A percentile compares a stretch with the other conserved stretches of the same genome.
phyloP scores from a whole-genome alignment of 2,329 filamentous ascomycete species.

The Xylariales sp. region DNA sequence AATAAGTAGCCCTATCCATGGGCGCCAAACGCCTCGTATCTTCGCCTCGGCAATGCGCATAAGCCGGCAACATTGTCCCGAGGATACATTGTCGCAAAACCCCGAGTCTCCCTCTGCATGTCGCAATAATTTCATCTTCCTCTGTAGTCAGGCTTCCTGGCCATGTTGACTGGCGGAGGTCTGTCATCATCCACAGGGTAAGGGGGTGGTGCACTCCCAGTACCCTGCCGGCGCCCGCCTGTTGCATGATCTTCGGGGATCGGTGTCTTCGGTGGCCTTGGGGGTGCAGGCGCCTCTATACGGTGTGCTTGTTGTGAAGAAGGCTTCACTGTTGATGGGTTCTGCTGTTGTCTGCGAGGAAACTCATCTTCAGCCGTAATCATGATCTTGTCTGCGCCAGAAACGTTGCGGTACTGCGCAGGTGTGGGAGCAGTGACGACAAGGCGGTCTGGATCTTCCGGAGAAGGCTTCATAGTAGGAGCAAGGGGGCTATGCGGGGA shows the following conservation, averaged over 20 bases:
- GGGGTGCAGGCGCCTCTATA: conserved; percentile 65
- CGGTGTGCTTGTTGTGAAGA: conserved; percentile 30
- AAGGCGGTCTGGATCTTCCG: conserved; percentile 48
- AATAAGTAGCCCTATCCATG: not conserved
- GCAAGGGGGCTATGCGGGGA: conserved; percentile 16
- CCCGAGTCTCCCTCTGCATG: too few species aligned
- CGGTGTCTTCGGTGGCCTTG: conserved; percentile 73
- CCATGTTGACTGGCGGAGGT: conserved; percentile 83
- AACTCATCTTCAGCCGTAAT: conserved; percentile 57
- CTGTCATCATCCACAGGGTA: conserved; percentile 78
- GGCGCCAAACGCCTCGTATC: conserved; percentile 3
- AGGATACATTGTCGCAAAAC: too few species aligned
- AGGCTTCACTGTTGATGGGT: conserved; percentile 18
- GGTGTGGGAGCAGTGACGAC: conserved; percentile 54
- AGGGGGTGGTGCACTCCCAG: conserved; percentile 46
- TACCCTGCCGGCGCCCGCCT: conserved; percentile 26
- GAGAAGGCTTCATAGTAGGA: conserved; percentile 18
- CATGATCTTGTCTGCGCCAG: conserved; percentile 63
- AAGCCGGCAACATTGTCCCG: too few species aligned
- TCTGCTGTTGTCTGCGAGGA: conserved; percentile 37
- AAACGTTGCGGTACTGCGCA: conserved; percentile 51
- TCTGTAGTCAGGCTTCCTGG: conserved; percentile 61
- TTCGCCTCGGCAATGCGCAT: too few species aligned
- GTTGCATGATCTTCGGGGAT: conserved; percentile 46
- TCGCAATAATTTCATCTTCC: not conserved